A percentile compares a stretch with the other conserved stretches of the same genome.
phyloP scores from a whole-genome alignment of 371 early-diverging fungal species.

The Entomophthora muscae region DNA sequence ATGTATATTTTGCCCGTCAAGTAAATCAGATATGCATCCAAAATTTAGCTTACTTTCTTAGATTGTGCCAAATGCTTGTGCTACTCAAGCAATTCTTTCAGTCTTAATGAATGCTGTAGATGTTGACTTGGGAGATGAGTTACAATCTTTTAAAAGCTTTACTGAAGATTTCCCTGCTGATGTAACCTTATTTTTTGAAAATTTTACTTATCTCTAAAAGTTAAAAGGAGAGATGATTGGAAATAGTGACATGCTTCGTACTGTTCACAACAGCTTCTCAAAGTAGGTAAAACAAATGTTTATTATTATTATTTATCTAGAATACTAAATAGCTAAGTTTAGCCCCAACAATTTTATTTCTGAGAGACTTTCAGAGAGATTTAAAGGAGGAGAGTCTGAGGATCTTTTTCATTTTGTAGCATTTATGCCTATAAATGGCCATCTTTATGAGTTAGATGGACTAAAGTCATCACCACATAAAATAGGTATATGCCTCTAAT shows the following conservation, averaged over 20 bases:
- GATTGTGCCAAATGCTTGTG: slow-evolving; percentile 77
- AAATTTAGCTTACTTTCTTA: slow-evolving; percentile 11
- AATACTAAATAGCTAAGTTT: not conserved
- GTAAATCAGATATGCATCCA: slow-evolving; percentile 14
- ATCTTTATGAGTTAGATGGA: slow-evolving; percentile 77
- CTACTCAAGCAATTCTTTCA: slow-evolving; percentile 83
- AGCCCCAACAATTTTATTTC: slow-evolving; percentile 49
- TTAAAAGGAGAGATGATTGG: slow-evolving; percentile 67
- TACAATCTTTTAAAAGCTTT: slow-evolving; percentile 60
- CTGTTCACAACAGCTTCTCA: slow-evolving; percentile 73
- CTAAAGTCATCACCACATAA: slow-evolving; percentile 49
- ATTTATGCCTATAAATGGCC: slow-evolving; percentile 61
- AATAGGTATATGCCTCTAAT: slow-evolving; percentile 19
- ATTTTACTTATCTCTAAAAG: slow-evolving; percentile 17
- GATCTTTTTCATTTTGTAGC: slow-evolving; percentile 79
- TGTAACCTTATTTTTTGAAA: slow-evolving; percentile 19
- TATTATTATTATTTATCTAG: not conserved
- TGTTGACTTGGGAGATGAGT: slow-evolving; percentile 51
- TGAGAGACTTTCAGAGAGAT: slow-evolving; percentile 30
- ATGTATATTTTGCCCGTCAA: slow-evolving; percentile 64
- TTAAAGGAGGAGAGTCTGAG: slow-evolving; percentile 30
- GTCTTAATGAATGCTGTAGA: slow-evolving; percentile 53
- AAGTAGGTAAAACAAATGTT: too few relatives aligned
- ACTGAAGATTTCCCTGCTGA: slow-evolving; percentile 60
- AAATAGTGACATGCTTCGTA: slow-evolving; percentile 59